A percentile compares a stretch with the other conserved stretches of the same genome.
These are phyloP conservation scores for Cercophora scortea DNA, from an alignment of 495 filamentous ascomycete species.

Conservation along the genomic window DNA sequence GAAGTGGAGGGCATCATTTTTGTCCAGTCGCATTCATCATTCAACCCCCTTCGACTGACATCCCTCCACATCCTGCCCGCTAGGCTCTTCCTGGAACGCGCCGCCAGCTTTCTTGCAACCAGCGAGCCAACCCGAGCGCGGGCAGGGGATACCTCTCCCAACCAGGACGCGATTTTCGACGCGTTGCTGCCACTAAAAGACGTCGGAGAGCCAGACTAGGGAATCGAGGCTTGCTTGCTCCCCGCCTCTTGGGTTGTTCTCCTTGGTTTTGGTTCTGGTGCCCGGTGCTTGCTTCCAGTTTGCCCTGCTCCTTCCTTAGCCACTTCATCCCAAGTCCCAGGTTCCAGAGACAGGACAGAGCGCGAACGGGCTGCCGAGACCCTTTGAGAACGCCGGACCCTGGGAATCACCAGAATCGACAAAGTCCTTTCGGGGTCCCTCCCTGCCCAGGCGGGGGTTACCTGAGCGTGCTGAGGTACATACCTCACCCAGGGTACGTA, in stretches of 20 bases:
- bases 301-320: constrained; percentile 1
- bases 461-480: too few species aligned
- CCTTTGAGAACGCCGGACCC: constrained; percentile 7
- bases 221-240: not conserved
- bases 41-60: constrained; percentile 2
- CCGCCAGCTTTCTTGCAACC: constrained; percentile 3
- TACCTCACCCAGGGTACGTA: too few species aligned
- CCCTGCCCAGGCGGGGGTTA: not conserved
- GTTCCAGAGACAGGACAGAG: constrained; percentile 2
- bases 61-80: constrained; percentile 1
- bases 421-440: constrained; percentile 4
- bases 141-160: too few species aligned
- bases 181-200: too few species aligned
- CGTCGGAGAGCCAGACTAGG: too few species aligned
- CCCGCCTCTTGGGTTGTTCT: not conserved
- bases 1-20: too few species aligned
- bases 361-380: constrained; percentile 3
- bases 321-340: constrained; percentile 2
- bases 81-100: not conserved
- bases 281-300: constrained; percentile 1
- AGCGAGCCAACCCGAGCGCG: not conserved
- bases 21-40: too few species aligned
- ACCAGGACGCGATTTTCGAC: too few species aligned
- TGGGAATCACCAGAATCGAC: constrained; percentile 10
- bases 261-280: not conserved